Percentiles rank a stretch among this genome's conserved stretches.
Conservation (phyloP, 805 yeast species). For the Blastobotrys americana region DNA sequence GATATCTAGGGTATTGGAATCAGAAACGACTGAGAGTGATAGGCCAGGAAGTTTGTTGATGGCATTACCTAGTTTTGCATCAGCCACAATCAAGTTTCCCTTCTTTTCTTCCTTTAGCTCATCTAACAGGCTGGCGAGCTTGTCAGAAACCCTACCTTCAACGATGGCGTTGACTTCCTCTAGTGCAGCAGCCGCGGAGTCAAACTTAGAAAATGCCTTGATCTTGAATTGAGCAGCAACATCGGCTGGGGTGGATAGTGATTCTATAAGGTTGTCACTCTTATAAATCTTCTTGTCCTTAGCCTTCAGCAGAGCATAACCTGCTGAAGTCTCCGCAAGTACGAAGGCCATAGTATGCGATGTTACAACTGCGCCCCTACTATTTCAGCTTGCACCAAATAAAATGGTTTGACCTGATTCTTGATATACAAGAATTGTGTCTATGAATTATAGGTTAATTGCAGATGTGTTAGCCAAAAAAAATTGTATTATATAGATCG, state of each 20-base stretch:
- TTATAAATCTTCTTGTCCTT: constrained; percentile 96
- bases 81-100: constrained; percentile 85
- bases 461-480: no score
- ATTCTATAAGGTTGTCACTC: constrained; percentile 63
- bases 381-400: no score
- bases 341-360: constrained; percentile 34
- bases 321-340: constrained; percentile 97
- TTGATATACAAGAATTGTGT: no score
- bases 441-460: no score
- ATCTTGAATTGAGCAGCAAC: constrained; percentile 87
- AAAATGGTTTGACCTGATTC: no score
- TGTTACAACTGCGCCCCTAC: no score
- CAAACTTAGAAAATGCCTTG: constrained; percentile 91
- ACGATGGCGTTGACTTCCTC: constrained; percentile 89
- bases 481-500: no score
- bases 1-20: constrained; percentile 89
- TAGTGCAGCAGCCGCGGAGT: constrained; percentile 89
- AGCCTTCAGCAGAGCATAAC: constrained; percentile 95
- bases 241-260: constrained; percentile 73
- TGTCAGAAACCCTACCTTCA: constrained; percentile 89
- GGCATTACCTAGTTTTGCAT: constrained; percentile 91
- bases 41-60: constrained; percentile 85
- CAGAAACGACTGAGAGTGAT: constrained; percentile 82
- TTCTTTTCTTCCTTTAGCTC: constrained; percentile 43
- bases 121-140: constrained; percentile 60